A percentile compares a stretch with the other conserved stretches of the same genome.
Evolutionary conservation across 345 rosid genomes (phyloP).

Genomic region (Gossypium longicalyx): DNA sequence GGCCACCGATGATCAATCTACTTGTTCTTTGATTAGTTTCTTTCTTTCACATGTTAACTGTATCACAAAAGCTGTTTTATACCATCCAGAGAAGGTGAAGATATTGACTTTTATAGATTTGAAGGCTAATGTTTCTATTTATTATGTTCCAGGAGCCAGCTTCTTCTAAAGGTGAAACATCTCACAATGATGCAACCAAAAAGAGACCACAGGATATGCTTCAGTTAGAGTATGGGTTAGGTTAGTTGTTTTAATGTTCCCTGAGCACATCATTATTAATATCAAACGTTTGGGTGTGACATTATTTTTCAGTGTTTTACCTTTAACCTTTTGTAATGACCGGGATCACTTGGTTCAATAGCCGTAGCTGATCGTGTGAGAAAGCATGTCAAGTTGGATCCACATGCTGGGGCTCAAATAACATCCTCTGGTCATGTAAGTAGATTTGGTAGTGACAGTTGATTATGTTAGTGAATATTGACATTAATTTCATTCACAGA

Average conservation of each 20-base stretch:
- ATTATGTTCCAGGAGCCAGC: slow-evolving; percentile 48
- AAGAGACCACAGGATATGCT: slow-evolving; percentile 35
- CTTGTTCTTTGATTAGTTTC: neutral
- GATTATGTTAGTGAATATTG: neutral
- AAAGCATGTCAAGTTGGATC: slow-evolving; percentile 36
- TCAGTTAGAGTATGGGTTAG: slow-evolving; percentile 25
- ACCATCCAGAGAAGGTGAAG: neutral
- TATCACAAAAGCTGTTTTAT: neutral
- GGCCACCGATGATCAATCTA: slow-evolving; percentile 3
- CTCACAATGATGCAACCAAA: slow-evolving; percentile 25
- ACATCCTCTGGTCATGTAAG: slow-evolving; percentile 30
- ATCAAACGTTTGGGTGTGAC: neutral
- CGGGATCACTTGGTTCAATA: slow-evolving; percentile 32
- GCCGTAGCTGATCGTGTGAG: slow-evolving; percentile 24
- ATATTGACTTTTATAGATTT: neutral
- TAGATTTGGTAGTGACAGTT: slow-evolving; percentile 9
- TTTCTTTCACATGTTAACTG: neutral
- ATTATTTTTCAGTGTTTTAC: neutral
- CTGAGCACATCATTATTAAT: slow-evolving; percentile 2
- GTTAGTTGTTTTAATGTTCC: slow-evolving; percentile 18
- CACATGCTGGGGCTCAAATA: slow-evolving; percentile 20
- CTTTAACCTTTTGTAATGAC: slow-evolving; percentile 30
- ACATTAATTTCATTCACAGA: neutral
- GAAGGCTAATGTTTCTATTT: neutral
- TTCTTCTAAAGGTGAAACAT: slow-evolving; percentile 24